These are phyloP conservation scores for Wolfiporia cocos DNA, from an alignment of 1,284 basidiomycete species.

Conservation along the genomic window DNA sequence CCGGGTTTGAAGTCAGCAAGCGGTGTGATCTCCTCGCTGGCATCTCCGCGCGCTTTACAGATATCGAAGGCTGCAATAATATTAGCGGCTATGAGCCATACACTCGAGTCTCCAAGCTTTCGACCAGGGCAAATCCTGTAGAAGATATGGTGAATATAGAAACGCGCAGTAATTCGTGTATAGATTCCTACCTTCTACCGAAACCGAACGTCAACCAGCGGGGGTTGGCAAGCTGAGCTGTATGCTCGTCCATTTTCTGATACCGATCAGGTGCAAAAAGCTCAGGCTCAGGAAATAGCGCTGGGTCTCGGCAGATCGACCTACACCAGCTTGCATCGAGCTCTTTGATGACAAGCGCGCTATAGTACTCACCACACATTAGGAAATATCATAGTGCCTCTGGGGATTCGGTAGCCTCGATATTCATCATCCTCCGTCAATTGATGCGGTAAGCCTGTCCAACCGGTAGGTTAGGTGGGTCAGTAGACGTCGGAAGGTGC, in stretches of 20 bases:
- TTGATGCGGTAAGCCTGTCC: constrained; percentile 42
- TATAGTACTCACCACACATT: constrained; percentile 36
- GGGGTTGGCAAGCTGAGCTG: neutral
- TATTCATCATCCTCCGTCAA: constrained; percentile 45
- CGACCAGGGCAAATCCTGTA: constrained; percentile 1
- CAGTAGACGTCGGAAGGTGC: neutral
- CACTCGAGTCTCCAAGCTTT: neutral
- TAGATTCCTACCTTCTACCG: constrained; percentile 1
- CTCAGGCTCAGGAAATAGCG: constrained; percentile 1
- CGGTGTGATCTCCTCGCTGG: neutral
- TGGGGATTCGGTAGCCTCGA: constrained; percentile 38
- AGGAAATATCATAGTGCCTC: constrained; percentile 37
- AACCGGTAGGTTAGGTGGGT: neutral
- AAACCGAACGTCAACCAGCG: neutral
- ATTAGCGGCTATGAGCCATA: neutral
- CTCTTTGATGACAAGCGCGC: no score
- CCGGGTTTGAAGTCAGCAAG: neutral
- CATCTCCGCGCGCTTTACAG: neutral
- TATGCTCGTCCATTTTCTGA: neutral
- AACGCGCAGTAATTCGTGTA: neutral
- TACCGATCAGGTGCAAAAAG: constrained; percentile 1
- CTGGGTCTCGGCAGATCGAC: neutral
- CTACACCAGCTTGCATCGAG: neutral
- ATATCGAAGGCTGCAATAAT: neutral
- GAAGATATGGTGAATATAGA: neutral